phyloP scores from a whole-genome alignment of 1,139 yeast species.

The Pichia sp. region DNA sequence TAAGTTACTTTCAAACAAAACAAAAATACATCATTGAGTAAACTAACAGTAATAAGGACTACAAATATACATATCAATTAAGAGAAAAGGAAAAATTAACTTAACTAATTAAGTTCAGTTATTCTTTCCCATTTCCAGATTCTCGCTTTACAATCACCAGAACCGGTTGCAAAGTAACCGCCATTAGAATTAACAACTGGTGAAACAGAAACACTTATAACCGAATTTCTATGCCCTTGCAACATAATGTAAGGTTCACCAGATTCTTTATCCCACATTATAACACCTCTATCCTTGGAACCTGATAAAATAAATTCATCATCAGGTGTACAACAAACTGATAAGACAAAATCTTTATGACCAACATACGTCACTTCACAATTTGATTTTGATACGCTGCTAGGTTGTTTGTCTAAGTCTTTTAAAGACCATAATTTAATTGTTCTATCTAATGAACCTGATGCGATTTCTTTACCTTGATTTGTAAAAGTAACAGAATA shows the following conservation, averaged over 20 bases:
- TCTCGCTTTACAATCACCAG: constrained; percentile 97
- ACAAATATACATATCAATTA: not conserved
- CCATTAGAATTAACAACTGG: constrained; percentile 52
- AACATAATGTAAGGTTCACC: constrained; percentile 94
- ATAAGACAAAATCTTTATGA: constrained; percentile 91
- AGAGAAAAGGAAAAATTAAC: not conserved
- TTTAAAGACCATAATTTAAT: constrained; percentile 91
- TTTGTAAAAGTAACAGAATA: constrained; percentile 93
- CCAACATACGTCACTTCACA: constrained; percentile 95
- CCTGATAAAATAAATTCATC: constrained; percentile 90
- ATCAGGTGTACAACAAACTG: constrained; percentile 93
- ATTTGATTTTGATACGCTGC: constrained; percentile 42
- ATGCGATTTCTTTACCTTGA: constrained; percentile 86
- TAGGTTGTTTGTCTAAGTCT: constrained; percentile 42
- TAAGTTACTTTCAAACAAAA: not conserved
- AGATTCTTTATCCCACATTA: constrained; percentile 90
- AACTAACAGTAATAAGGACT: constrained; percentile 1
- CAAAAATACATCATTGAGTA: not conserved
- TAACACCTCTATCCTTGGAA: constrained; percentile 94
- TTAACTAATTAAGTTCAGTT: constrained; percentile 3
- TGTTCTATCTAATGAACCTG: constrained; percentile 93
- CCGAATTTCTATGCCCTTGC: constrained; percentile 96
- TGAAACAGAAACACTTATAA: constrained; percentile 82
- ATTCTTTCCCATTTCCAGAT: constrained; percentile 73
- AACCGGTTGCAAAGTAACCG: constrained; percentile 90